Evolutionary conservation across 148 eudicot genomes (phyloP), one percentile per base, ranked within the genome.

Genomic region (Limonium bicolor): DNA sequence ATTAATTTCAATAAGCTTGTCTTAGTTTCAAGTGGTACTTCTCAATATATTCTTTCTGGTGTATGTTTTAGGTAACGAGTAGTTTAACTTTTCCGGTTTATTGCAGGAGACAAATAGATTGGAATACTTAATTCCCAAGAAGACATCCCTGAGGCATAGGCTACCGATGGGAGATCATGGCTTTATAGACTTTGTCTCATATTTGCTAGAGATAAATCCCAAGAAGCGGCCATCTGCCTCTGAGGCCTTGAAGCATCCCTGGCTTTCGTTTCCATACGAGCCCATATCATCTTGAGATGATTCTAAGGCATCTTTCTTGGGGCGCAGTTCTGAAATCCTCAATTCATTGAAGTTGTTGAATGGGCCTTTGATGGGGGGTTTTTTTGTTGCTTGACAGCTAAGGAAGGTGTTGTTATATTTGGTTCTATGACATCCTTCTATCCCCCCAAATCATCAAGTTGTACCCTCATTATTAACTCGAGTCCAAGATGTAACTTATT

Each of bases 91-190:
- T 55, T n/a, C 21, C 58, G 4, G 26, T 31, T 43, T 56, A 59
- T n/a, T n/a, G n/a, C 82, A 92, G 99, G 99, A 92, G 22, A 67
- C 88, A 45, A 81, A 57, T 64, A 71, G 88, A 64, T 54, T 92
- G 63, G 99, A 92, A 67, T 92, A 85, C 64, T 67, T 92, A 51
- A 92, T 92, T 48, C 99, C 99, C 10, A 92, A 92, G 53, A 92
- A 92, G 86, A 68, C 95, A 37, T 85, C 99, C 54, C 50, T 92
- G 44, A 76, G 94, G 61, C 88, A 85, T 60, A 76, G 99, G 2
- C 61, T 92, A 59, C 99, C 99, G 0, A 81, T 92, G 99, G 99
- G 95, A 56, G 99, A 92, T 54, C 99, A 85, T 66, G 99, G 99
- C 23, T 92, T 92, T 67, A 78, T 92, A n/a, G 99, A 92, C 63